Percentiles rank a stretch among this genome's conserved stretches.
These are phyloP conservation scores for Alternaria gaisen DNA, from an alignment of 2,329 filamentous ascomycete species.

Conservation along the genomic window DNA sequence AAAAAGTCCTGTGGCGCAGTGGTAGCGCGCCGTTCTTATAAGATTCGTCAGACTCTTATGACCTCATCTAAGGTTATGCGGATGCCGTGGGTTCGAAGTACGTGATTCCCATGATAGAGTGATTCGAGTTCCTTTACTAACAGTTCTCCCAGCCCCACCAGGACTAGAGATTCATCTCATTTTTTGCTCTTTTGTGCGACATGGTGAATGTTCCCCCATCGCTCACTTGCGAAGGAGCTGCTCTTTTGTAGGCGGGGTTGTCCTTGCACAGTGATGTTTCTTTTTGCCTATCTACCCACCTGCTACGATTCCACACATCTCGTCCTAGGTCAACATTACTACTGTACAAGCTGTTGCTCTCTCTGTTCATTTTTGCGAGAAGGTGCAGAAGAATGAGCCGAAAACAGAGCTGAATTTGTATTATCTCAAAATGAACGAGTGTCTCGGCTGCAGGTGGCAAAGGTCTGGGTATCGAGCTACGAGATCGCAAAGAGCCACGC, in stretches of 20 bases:
- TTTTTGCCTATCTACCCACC: not conserved
- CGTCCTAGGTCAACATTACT: not conserved
- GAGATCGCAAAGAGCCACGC: no score
- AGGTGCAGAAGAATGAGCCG: no score
- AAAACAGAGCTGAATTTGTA: no score
- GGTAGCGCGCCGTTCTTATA: slow-evolving; percentile 62
- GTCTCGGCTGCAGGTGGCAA: no score
- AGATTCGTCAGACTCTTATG: slow-evolving; percentile 48
- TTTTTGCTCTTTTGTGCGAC: slow-evolving; percentile 4
- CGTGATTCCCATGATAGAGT: not conserved
- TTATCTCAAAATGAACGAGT: no score
- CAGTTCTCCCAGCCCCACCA: slow-evolving; percentile 15
- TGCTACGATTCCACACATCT: not conserved
- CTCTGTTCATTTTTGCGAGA: no score
- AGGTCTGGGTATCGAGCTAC: no score
- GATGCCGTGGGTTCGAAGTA: slow-evolving; percentile 55
- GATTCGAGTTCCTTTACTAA: slow-evolving; percentile 14
- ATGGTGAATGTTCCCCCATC: not conserved
- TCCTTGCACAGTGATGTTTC: not conserved
- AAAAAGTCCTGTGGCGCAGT: slow-evolving; percentile 56
- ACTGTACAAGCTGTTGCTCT: no score
- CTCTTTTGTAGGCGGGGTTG: not conserved
- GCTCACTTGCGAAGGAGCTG: not conserved
- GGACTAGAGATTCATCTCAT: slow-evolving; percentile 15
- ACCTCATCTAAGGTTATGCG: slow-evolving; percentile 51